phyloP scores from a whole-genome alignment of 192 early-diverging fungal species.

The Rhizoclosmatium sp. region DNA sequence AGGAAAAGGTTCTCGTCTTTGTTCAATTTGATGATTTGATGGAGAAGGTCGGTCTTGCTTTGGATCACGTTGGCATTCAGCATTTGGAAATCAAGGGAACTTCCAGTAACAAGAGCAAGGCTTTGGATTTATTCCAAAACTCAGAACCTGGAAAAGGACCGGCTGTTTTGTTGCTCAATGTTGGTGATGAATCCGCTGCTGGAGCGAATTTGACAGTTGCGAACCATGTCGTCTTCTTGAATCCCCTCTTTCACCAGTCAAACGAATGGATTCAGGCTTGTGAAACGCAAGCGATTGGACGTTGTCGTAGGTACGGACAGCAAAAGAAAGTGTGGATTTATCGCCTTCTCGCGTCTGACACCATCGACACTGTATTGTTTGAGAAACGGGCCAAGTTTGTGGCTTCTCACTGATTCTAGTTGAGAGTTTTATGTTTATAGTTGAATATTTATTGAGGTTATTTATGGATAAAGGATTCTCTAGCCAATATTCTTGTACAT shows the following conservation, averaged over 20 bases:
- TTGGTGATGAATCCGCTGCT: slow-evolving; percentile 50
- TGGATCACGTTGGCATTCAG: slow-evolving; percentile 38
- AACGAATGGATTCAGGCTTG: slow-evolving; percentile 45
- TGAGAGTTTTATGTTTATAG: no score
- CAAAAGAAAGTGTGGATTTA: slow-evolving; percentile 50
- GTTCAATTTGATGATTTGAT: slow-evolving; percentile 52
- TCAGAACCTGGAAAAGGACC: slow-evolving; percentile 11
- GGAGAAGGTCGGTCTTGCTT: slow-evolving; percentile 45
- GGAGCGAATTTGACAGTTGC: slow-evolving; percentile 58
- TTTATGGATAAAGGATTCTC: no score
- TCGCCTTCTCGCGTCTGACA: slow-evolving; percentile 42
- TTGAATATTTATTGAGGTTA: no score
- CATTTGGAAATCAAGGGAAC: slow-evolving; percentile 50
- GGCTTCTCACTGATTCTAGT: no score
- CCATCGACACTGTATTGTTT: slow-evolving; percentile 51
- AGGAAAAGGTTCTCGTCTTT: slow-evolving; percentile 53
- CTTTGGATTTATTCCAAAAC: slow-evolving; percentile 45
- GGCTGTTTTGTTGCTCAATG: slow-evolving; percentile 51
- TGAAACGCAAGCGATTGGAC: slow-evolving; percentile 58
- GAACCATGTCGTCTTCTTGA: slow-evolving; percentile 57
- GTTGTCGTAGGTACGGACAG: slow-evolving; percentile 55
- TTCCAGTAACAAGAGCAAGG: slow-evolving; percentile 30
- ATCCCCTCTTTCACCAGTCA: slow-evolving; percentile 43
- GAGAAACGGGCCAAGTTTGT: slow-evolving; percentile 36
- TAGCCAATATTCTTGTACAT: no score